phyloP scores from a whole-genome alignment of 2,329 filamentous ascomycete genomes.

The Scytalidium sp. region DNA sequence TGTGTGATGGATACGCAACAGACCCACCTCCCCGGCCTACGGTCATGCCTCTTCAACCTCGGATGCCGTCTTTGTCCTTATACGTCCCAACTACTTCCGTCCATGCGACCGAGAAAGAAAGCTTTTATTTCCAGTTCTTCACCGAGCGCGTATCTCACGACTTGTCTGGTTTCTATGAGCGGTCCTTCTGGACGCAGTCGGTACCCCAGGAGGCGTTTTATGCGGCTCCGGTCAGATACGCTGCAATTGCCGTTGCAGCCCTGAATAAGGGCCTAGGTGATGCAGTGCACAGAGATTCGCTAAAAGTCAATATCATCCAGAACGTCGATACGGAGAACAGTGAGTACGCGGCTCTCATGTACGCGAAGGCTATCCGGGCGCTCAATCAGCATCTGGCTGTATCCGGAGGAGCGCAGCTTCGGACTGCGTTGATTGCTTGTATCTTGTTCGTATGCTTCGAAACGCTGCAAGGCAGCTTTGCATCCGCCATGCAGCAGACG shows the following conservation, averaged over 20 bases:
- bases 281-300: slow-evolving; percentile 17
- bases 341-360: slow-evolving; percentile 57
- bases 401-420: slow-evolving; percentile 40
- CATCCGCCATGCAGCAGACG: slow-evolving; percentile 57
- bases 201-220: slow-evolving; percentile 61
- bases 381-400: slow-evolving; percentile 43
- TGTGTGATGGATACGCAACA: slow-evolving; percentile 55
- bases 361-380: slow-evolving; percentile 53
- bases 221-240: slow-evolving; percentile 59
- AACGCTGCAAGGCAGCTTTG: slow-evolving; percentile 43
- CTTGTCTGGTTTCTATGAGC: slow-evolving; percentile 64
- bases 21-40: slow-evolving; percentile 11
- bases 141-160: slow-evolving; percentile 57
- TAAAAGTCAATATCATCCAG: slow-evolving; percentile 30
- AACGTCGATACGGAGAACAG: slow-evolving; percentile 48
- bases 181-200: slow-evolving; percentile 59
- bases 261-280: slow-evolving; percentile 61
- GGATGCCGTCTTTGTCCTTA: slow-evolving; percentile 22
- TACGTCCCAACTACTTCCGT: slow-evolving; percentile 34
- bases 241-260: slow-evolving; percentile 64
- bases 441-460: slow-evolving; percentile 28
- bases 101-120: slow-evolving; percentile 50
- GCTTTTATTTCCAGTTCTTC: slow-evolving; percentile 60
- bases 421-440: slow-evolving; percentile 26
- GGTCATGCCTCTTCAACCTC: slow-evolving; percentile 20